A percentile compares a stretch with the other conserved stretches of the same genome.
Conservation (phyloP, 495 filamentous ascomycete genomes). For the Neurospora hispaniola region DNA sequence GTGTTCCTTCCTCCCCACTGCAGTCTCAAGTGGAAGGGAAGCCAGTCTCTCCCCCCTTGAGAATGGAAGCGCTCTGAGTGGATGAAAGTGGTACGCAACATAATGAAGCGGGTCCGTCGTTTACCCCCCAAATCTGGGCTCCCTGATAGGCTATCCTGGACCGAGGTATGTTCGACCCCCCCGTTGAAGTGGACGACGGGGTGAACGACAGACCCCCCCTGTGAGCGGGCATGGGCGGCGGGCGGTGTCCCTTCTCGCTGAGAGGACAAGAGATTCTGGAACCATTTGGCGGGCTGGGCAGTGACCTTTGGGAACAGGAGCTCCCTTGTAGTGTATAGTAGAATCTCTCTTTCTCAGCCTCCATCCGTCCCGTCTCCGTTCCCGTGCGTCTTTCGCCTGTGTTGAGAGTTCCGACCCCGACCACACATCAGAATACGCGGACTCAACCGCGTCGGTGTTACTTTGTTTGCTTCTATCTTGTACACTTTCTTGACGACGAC, state of each 20-base stretch:
- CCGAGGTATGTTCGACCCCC: not conserved
- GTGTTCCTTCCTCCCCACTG: not conserved
- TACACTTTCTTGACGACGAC: not conserved
- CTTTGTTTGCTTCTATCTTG: not conserved
- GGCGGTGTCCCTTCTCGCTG: not conserved
- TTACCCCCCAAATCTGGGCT: not conserved
- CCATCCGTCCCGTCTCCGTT: not conserved
- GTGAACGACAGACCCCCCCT: not conserved
- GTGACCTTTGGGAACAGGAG: not conserved
- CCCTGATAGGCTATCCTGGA: constrained; percentile 1
- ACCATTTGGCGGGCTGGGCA: not conserved
- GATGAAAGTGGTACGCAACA: not conserved
- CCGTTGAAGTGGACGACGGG: not conserved
- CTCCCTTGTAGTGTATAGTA: not conserved
- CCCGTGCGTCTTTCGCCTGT: not conserved
- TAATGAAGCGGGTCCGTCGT: constrained; percentile 3
- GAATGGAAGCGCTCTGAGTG: not conserved
- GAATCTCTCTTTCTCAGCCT: not conserved
- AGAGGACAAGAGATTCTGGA: not conserved
- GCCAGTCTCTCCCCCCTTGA: not conserved
- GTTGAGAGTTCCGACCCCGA: not conserved
- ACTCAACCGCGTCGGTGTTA: not conserved
- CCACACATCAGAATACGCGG: not conserved
- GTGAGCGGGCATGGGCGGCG: not conserved
- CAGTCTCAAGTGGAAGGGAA: too few relatives aligned